Evolutionary conservation across 2,329 filamentous ascomycete genomes (phyloP).

Genomic region (Talaromyces sp.): DNA sequence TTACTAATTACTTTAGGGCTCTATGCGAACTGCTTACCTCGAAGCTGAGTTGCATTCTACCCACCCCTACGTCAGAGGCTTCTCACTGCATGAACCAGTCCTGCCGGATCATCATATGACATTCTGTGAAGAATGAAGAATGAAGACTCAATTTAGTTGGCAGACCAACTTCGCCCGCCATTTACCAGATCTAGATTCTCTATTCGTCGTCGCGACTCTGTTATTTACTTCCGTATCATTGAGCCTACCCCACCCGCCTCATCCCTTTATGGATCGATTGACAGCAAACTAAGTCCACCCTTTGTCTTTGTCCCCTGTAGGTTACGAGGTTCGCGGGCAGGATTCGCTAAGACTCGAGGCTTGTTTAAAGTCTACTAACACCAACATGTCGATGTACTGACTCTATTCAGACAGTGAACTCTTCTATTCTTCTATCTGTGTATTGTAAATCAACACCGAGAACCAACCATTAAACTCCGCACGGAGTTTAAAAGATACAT

Average conservation of each 20-base stretch:
- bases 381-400: neutral
- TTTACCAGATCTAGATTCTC: neutral
- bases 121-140: neutral
- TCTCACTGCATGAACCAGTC: neutral
- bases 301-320: neutral
- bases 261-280: neutral
- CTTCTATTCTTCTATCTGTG: neutral
- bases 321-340: neutral
- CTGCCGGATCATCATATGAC: neutral
- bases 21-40: neutral
- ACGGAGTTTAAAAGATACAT: neutral
- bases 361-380: neutral
- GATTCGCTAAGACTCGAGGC: neutral
- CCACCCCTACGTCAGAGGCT: slow-evolving; percentile 3
- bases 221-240: too few relatives aligned
- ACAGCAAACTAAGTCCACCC: neutral
- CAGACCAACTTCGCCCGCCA: neutral
- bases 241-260: neutral
- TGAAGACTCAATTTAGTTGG: neutral
- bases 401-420: neutral
- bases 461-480: neutral
- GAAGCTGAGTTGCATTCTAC: neutral
- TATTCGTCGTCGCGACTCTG: neutral
- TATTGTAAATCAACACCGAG: neutral
- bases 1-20: neutral